Evolutionary conservation across 1,284 basidiomycete species (phyloP).

Genomic region (Ganoderma resinaceum): DNA sequence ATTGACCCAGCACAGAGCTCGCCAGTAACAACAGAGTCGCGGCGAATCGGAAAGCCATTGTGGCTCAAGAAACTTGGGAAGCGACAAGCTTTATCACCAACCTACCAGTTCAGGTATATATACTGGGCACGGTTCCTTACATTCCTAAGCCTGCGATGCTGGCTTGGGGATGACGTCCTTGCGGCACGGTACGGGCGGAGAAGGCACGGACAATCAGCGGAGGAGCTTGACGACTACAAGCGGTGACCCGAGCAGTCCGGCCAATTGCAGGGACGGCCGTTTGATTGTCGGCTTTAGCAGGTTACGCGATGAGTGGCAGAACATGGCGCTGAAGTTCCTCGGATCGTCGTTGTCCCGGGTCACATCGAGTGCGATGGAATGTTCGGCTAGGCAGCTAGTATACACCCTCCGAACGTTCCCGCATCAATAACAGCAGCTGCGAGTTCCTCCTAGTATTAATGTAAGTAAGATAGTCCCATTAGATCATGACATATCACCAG

Average conservation of each 20-base stretch:
- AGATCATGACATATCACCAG: slow-evolving; percentile 60
- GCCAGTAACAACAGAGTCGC: slow-evolving; percentile 25
- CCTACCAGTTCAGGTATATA: slow-evolving; percentile 10
- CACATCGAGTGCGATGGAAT: background rate
- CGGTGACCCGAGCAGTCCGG: slow-evolving; percentile 9
- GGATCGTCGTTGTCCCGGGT: slow-evolving; percentile 22
- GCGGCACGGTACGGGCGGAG: slow-evolving; percentile 24
- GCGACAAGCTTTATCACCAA: background rate
- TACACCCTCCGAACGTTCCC: background rate
- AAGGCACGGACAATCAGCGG: slow-evolving; percentile 39
- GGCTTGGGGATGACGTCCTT: slow-evolving; percentile 11
- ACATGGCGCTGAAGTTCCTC: slow-evolving; percentile 2
- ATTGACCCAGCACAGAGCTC: slow-evolving; percentile 33
- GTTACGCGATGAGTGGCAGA: slow-evolving; percentile 6
- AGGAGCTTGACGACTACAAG: slow-evolving; percentile 13
- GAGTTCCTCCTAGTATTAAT: slow-evolving; percentile 19
- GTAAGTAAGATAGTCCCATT: slow-evolving; percentile 25
- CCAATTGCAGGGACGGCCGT: slow-evolving; percentile 23
- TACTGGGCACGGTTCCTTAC: slow-evolving; percentile 7
- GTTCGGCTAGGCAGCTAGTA: background rate
- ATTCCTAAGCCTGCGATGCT: background rate
- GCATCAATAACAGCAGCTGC: background rate
- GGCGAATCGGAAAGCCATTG: slow-evolving; percentile 31
- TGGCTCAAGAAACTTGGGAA: slow-evolving; percentile 1
- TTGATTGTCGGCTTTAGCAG: slow-evolving; percentile 27